Evolutionary conservation across 2,329 filamentous ascomycete species (phyloP), one percentile per base, ranked within the genome.

Genomic region (Macroventuria anomochaeta): DNA sequence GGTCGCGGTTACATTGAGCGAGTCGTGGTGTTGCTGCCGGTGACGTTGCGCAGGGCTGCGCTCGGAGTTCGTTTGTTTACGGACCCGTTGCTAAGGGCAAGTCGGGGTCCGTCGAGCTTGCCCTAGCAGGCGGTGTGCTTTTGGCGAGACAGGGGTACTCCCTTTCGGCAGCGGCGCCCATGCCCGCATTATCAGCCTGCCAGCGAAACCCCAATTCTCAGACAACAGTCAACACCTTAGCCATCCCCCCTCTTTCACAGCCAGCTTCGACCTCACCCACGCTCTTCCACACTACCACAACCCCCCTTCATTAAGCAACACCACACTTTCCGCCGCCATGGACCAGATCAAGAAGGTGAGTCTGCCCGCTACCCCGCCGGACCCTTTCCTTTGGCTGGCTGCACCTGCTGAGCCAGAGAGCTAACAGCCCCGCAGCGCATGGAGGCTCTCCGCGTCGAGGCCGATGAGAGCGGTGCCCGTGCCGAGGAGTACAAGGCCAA

Each of bases 401-500:
- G 39, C 42, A 28, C 15, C 34, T 21, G 11, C n/a, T 28, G 15
- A n/a, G 20, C 39, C 28, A 33, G 25, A 21, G 33, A 32, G 58
- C 70, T 73, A 59, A 73, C 57, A 43, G 20, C 52, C 53, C 59
- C 56, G 57, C 71, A 97, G 93, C 93, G 92, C 88, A 93, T 97
- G 91, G 89, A 89, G 82, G 84, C 88, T 78, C 91, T 99, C 82
- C 93, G 93, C 76, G 81, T 93, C 79, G 91, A 97, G 85, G 90
- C 91, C 72, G 95, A 97, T 74, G 89, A 95, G 76, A 88, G 90
- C 62, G 80, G 86, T 63, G 80, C 83, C 75, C 89, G 93, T 81
- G 88, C 88, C 62, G 91, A 97, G 75, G 93, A 97, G 80, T 86
- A 96, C 65, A 87, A 95, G 81, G 65, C 79, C 70, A 93, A 91